Evolutionary conservation across 495 filamentous ascomycete genomes (phyloP), one percentile per base, ranked within the genome.

Genomic region (Pyronema omphalodes): DNA sequence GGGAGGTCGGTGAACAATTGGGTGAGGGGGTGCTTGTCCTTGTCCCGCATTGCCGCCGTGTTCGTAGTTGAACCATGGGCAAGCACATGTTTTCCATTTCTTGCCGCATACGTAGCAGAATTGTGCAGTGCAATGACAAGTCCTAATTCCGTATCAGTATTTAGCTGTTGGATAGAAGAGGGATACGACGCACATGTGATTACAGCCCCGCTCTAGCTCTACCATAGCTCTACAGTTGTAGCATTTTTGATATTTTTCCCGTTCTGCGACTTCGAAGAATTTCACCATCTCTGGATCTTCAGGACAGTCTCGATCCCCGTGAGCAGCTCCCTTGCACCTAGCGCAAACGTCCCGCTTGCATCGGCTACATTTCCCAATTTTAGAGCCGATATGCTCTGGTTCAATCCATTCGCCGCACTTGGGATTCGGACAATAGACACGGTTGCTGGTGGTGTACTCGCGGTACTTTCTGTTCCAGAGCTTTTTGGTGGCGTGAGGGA

Each of bases 61-160:
- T 14, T 77, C 73, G 59, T 82, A 79, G 57, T 80, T 84, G 70
- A 87, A 88, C 77, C 76, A 84, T 2, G 82, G 80, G 59, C 85
- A 91, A 53, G 83, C 76, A 59, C 85, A 93, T 0, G 75, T 79
- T 67, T 88, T 89, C 85, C 85, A 88, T 56, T 79, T 79, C 19
- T 67, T 60, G 9, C 81, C 86, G 60, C 85, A 93, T 36, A 82
- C 72, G 76, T 86, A 84, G 68, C 85, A 93, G 66, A 88, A 88
- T 59, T 88, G 77, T 18, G 83, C 84, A 48, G 75, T 79, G 63
- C 85, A 89, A 51, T 78, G 83, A 66, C 61, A 63, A 40, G 60
- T 63, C 33, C 37, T 29, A 23, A 14, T 1, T 23, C 35, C 44
- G 3, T 14, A 14, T 39, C 41, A 15, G 19, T 15, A 40, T 37